Conservation (phyloP, 148 eudicot species). For the Mesembryanthemum crystallinum region DNA sequence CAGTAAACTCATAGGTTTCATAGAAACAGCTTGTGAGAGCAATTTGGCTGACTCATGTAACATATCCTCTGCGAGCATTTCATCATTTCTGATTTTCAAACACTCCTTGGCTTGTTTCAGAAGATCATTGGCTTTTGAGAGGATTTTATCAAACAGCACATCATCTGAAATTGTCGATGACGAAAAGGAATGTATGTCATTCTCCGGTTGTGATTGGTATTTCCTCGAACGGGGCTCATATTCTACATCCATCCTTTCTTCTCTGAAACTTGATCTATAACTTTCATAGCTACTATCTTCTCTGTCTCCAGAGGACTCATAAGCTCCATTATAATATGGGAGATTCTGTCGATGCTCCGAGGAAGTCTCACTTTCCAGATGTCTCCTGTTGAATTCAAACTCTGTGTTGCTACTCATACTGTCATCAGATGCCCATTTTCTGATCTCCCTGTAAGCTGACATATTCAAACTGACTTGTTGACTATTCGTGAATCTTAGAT, state of each 20-base stretch:
- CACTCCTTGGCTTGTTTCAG: constrained; percentile 60
- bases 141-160: constrained; percentile 54
- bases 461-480: constrained; percentile 29
- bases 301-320: constrained; percentile 22
- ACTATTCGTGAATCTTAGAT: constrained; percentile 28
- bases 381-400: constrained; percentile 34
- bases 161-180: constrained; percentile 60
- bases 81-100: constrained; percentile 38
- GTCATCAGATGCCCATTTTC: constrained; percentile 33
- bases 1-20: constrained; percentile 92
- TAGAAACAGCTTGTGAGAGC: constrained; percentile 66
- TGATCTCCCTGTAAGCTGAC: constrained; percentile 35
- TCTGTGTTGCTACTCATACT: constrained; percentile 32
- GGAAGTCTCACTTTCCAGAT: constrained; percentile 27
- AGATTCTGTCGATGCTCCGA: constrained; percentile 30
- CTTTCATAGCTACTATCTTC: constrained; percentile 29
- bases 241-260: constrained; percentile 27
- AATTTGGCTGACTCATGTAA: constrained; percentile 55
- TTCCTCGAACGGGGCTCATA: constrained; percentile 30
- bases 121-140: constrained; percentile 55
- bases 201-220: constrained; percentile 27
- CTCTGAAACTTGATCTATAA: constrained; percentile 24
- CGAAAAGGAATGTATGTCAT: constrained; percentile 29
- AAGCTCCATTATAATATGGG: constrained; percentile 28
- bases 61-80: constrained; percentile 52